These are phyloP conservation scores for Ganoderma lucidum DNA, from an alignment of 1,284 basidiomycete genomes.

Conservation along the genomic window DNA sequence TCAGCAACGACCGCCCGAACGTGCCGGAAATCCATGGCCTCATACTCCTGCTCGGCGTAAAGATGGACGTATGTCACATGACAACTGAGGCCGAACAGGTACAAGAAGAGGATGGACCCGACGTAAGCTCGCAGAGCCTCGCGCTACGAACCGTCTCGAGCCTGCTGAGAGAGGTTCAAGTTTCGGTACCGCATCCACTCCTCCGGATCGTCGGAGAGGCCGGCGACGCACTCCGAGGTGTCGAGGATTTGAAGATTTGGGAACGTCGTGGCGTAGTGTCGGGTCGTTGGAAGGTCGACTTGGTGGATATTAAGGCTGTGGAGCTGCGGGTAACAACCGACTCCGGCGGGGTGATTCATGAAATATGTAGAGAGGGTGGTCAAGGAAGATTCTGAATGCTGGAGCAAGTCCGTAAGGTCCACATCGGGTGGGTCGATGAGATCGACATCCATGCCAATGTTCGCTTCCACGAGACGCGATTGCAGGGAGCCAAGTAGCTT, in stretches of 20 bases:
- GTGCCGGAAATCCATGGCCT: neutral
- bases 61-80: neutral
- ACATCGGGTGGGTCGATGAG: neutral
- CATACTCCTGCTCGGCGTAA: neutral
- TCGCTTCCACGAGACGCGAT: neutral
- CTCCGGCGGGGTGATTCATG: neutral
- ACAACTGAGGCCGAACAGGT: neutral
- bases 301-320: neutral
- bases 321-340: neutral
- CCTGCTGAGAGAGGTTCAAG: neutral
- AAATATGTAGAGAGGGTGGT: neutral
- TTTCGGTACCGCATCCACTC: neutral
- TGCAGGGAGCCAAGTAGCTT: neutral
- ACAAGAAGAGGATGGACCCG: constrained; percentile 1
- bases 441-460: neutral
- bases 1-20: neutral
- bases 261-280: neutral
- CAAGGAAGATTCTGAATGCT: neutral
- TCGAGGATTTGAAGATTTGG: neutral
- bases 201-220: neutral
- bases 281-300: neutral
- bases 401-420: neutral
- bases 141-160: neutral
- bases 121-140: neutral
- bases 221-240: too few relatives aligned